Conservation (phyloP, 2,329 filamentous ascomycete genomes). For the Pyricularia sp. region DNA sequence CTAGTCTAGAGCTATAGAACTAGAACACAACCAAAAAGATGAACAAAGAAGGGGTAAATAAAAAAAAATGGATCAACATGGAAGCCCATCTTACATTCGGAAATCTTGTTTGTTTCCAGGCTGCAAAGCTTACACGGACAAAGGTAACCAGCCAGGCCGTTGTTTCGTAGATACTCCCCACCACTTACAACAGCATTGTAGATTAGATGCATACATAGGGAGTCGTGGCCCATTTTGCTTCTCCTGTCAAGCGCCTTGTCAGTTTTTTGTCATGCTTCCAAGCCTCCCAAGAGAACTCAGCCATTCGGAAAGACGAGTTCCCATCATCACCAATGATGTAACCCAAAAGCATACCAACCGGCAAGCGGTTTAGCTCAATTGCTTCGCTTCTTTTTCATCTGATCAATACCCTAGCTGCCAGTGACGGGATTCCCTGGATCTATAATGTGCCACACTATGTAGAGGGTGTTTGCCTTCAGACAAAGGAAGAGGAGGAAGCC, state of each 20-base stretch:
- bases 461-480: not conserved
- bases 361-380: not conserved
- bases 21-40: not conserved
- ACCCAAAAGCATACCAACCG: not conserved
- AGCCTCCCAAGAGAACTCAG: not conserved
- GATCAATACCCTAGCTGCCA: not conserved
- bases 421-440: not conserved
- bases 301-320: not conserved
- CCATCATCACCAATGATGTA: not conserved
- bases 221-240: not conserved
- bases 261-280: not conserved
- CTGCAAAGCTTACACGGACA: not conserved
- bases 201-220: not conserved
- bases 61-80: not conserved
- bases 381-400: not conserved
- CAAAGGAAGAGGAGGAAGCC: slow-evolving; percentile 2
- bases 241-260: not conserved
- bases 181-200: no score
- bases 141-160: not conserved
- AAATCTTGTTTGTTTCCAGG: not conserved
- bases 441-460: not conserved
- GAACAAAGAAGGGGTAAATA: not conserved
- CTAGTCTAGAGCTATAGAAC: no score
- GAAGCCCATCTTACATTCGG: not conserved
- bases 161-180: not conserved